Conservation (phyloP, 2,329 filamentous ascomycete species). For the Paradendryphiella salina region DNA sequence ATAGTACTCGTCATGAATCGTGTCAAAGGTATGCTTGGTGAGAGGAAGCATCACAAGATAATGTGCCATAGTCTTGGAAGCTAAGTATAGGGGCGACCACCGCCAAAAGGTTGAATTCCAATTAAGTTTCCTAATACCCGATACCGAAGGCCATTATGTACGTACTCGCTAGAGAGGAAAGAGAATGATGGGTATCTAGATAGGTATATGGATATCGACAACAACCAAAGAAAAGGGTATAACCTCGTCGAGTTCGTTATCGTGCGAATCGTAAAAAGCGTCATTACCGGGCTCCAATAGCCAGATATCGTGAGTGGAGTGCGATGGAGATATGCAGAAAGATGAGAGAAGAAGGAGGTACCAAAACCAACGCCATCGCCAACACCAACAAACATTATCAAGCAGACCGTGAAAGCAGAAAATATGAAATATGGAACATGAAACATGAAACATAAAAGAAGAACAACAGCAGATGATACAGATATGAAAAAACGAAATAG, state of each 20-base stretch:
- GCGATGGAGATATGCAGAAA: not conserved
- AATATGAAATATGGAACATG: not conserved
- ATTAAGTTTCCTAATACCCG: slow-evolving; percentile 7
- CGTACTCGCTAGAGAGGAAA: slow-evolving; percentile 3
- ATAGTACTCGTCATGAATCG: not conserved
- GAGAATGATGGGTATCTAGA: slow-evolving; percentile 9
- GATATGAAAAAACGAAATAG: not conserved
- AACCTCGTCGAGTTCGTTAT: slow-evolving; percentile 13
- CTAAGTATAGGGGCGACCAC: not conserved
- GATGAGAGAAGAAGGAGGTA: not conserved
- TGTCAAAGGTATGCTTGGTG: not conserved
- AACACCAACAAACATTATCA: not conserved
- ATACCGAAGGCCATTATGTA: slow-evolving; percentile 6
- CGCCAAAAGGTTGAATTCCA: not conserved
- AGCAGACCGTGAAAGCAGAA: not conserved
- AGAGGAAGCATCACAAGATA: too few species aligned
- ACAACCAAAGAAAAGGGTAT: slow-evolving; percentile 13
- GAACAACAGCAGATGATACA: slow-evolving; percentile 4
- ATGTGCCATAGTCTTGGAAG: not conserved
- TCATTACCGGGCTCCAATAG: slow-evolving; percentile 12
- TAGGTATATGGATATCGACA: slow-evolving; percentile 11
- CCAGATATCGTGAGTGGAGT: slow-evolving; percentile 7
- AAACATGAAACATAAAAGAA: not conserved
- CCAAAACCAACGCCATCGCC: not conserved
- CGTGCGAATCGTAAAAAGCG: slow-evolving; percentile 13